phyloP scores from a whole-genome alignment of 305 asterid genomes.

The Caryopteris hybrid region DNA sequence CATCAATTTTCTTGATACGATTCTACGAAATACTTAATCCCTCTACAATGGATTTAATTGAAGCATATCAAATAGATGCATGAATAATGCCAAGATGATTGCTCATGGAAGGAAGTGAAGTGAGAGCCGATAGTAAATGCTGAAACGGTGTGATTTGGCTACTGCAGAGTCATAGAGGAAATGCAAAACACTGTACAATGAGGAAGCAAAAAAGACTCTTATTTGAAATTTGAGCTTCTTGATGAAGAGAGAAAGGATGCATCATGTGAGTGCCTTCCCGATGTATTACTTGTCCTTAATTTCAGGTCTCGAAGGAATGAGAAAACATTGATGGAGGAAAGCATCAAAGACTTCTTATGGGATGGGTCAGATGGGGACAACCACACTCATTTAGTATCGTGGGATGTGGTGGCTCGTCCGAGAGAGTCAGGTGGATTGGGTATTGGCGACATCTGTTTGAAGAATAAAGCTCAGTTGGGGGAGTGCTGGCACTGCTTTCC shows the following conservation, averaged over 20 bases:
- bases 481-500: no score
- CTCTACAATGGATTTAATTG: background rate
- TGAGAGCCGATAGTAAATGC: background rate
- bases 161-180: background rate
- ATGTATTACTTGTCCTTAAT: no score
- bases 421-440: no score
- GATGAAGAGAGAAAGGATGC: background rate
- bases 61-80: background rate
- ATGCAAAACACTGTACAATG: background rate
- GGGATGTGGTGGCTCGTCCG: no score
- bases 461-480: no score
- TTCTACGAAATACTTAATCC: background rate
- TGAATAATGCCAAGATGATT: background rate
- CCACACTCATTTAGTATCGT: no score
- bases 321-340: no score
- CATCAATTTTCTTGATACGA: background rate
- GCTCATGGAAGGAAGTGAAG: background rate
- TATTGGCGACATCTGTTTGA: no score
- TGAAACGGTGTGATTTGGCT: background rate
- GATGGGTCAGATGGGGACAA: no score
- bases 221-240: background rate
- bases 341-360: no score
- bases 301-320: no score
- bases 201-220: background rate
- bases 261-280: background rate